Base-by-base conservation (phyloP, 2,329 filamentous ascomycete species). In the Pseudocercospora ulei region DNA sequence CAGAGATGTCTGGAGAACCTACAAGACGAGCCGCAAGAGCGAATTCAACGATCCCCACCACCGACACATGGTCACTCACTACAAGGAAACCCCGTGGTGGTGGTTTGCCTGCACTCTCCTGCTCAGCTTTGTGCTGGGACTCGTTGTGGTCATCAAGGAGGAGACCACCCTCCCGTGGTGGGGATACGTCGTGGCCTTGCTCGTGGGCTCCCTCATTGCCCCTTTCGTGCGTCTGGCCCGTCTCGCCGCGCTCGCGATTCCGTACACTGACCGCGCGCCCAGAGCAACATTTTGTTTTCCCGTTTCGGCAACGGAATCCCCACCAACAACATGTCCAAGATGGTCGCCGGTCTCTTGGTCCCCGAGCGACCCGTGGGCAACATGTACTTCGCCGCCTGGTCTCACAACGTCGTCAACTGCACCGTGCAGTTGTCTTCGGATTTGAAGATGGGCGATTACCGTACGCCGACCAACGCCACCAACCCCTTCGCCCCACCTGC, bases 331-430 rank as follows among this genome's bases (percentile, higher is more conserved):
- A 42, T 76, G 24, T 74, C 70, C 12, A 73, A 74, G 47, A 71
- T 74, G 70, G 42, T 75, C 31, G 71, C 65, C 0, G 71, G 71
- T 35, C 58, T 72, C 2, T 56, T 70, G 41, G 47, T 73, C 2
- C 71, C 71, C 1, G 67, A 63, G 1, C 64, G 66, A 1, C 71
- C 71, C 0, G 48, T 74, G 3, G 71, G 69, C 2, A 74, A 74
- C 54, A 71, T 74, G 67, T 74, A 73, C 53, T 74, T 74, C 51
- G 68, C 71, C 5, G 66, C 67, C 7, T 75, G 71, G 71, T 75
- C 71, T 1, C 72, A 76, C 55, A 72, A 68, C 23, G 68, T 75
- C 33, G 73, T 76, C 33, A 7, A 39, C 2, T 71, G 71, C 34
- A 58, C 64, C 0, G 66, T 75, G 28, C 68, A 60, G 38, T 57